Percentiles rank a stretch among this genome's conserved stretches.
Conservation (phyloP, 2,329 filamentous ascomycete genomes). For the Apiospora phragmitis region DNA sequence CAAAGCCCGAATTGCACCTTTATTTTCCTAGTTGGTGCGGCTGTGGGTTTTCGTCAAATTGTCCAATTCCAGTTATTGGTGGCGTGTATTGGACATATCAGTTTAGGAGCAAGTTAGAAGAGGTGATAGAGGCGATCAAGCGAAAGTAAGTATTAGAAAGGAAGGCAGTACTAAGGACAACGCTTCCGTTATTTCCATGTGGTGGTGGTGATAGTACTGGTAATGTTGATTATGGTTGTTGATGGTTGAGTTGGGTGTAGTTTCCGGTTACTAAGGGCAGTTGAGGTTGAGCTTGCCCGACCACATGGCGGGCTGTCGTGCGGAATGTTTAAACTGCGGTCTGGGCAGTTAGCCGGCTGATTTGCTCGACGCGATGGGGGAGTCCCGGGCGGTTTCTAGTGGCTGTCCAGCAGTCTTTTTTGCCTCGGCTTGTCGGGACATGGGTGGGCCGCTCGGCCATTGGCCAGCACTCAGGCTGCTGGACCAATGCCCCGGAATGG, state of each 20-base stretch:
- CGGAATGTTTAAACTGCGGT: conserved; percentile 2
- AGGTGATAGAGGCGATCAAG: not conserved
- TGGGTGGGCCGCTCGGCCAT: not conserved
- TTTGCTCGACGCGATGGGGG: not conserved
- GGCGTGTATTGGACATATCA: not conserved
- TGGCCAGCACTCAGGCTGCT: too few species aligned
- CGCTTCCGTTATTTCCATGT: not conserved
- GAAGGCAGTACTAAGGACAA: not conserved
- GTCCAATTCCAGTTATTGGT: not conserved
- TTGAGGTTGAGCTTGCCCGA: not conserved
- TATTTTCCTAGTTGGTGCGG: not conserved
- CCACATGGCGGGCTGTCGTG: not conserved
- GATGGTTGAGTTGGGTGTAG: not conserved
- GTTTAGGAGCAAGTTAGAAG: not conserved
- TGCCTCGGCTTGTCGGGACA: not conserved
- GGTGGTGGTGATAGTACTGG: not conserved
- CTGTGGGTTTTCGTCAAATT: not conserved
- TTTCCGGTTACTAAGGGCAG: not conserved
- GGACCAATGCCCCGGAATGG: conserved; percentile 2
- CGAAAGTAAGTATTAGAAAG: not conserved
- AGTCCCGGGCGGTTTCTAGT: not conserved
- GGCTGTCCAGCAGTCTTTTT: not conserved
- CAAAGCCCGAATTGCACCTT: not conserved
- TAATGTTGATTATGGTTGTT: not conserved
- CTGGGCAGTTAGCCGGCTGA: conserved; percentile 1